Percentiles rank a stretch among this genome's conserved stretches.
Evolutionary conservation across 2,329 filamentous ascomycete species (phyloP).

Genomic region (Venturia effusa): DNA sequence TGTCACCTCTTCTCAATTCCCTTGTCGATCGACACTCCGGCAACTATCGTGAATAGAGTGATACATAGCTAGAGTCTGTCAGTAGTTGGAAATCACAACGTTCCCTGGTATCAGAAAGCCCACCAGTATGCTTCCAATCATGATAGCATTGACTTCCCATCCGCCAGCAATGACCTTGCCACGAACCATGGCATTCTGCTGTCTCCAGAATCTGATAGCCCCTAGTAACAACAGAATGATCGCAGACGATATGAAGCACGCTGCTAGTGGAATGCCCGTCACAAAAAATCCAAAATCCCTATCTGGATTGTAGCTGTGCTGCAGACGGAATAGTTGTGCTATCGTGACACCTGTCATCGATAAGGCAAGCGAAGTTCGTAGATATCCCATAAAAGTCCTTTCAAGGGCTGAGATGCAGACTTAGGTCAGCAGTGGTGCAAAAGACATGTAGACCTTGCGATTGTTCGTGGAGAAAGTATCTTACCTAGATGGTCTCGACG

Average conservation of each 20-base stretch:
- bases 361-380: constrained; percentile 58
- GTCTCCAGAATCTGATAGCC: constrained; percentile 47
- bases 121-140: constrained; percentile 36
- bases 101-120: constrained; percentile 19
- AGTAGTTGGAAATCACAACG: not conserved
- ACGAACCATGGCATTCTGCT: constrained; percentile 47
- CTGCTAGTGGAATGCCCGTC: constrained; percentile 49
- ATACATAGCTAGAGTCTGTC: not conserved
- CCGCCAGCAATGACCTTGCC: constrained; percentile 49
- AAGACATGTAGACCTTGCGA: constrained; percentile 6
- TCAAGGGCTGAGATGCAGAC: constrained; percentile 50
- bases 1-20: not conserved
- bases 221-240: constrained; percentile 43
- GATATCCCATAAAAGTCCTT: constrained; percentile 62
- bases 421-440: constrained; percentile 6
- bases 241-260: constrained; percentile 37
- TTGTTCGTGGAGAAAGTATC: constrained; percentile 13
- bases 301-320: constrained; percentile 35
- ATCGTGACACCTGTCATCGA: constrained; percentile 56
- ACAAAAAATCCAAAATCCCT: constrained; percentile 47
- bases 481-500: constrained; percentile 48
- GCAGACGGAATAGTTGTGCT: constrained; percentile 56
- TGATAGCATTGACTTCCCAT: constrained; percentile 45
- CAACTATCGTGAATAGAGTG: not conserved
- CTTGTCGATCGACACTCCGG: not conserved